These are phyloP conservation scores for Collybia mongolica DNA, from an alignment of 768 basidiomycete species.

Conservation along the genomic window DNA sequence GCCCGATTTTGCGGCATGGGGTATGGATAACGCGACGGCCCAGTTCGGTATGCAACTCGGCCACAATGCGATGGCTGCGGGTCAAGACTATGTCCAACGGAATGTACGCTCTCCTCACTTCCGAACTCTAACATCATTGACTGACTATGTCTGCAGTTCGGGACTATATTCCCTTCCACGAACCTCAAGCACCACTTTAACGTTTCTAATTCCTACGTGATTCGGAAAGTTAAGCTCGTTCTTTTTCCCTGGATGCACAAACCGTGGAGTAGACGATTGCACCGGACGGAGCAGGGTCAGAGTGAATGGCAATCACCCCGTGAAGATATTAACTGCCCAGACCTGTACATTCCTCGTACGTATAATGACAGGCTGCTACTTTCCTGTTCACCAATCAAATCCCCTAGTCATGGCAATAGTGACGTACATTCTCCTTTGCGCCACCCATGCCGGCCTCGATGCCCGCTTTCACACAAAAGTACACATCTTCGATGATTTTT, in stretches of 20 bases:
- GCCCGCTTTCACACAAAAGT: constrained; percentile 80
- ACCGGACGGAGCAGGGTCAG: constrained; percentile 61
- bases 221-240: constrained; percentile 81
- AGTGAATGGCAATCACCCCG: constrained; percentile 86
- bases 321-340: constrained; percentile 94
- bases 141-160: constrained; percentile 53
- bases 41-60: constrained; percentile 97
- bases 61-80: constrained; percentile 85
- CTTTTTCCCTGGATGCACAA: constrained; percentile 96
- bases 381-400: neutral
- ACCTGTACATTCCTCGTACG: constrained; percentile 86
- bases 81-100: constrained; percentile 93
- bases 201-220: constrained; percentile 94
- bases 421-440: constrained; percentile 90
- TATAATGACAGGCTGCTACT: neutral
- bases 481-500: constrained; percentile 1
- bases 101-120: constrained; percentile 39
- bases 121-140: neutral
- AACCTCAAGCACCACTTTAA: constrained; percentile 78
- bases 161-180: constrained; percentile 71
- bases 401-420: constrained; percentile 79
- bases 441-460: constrained; percentile 80
- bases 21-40: constrained; percentile 90
- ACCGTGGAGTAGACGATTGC: constrained; percentile 76
- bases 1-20: constrained; percentile 71